Conservation (phyloP, 352 stramenopile species). For the Pythium myriotylum region DNA sequence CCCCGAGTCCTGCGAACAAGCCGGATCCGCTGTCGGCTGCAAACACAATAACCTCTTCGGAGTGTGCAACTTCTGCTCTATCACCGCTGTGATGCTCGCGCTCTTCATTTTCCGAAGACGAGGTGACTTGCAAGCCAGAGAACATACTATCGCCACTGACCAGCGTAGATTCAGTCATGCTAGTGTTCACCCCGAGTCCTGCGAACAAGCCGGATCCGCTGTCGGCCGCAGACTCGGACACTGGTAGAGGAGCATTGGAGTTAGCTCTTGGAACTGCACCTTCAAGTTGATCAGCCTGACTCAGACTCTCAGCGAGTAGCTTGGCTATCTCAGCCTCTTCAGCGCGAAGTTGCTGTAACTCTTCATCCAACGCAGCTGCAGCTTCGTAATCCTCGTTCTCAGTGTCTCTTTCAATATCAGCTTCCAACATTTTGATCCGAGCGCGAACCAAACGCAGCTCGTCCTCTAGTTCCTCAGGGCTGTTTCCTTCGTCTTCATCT, state of each 20-base stretch:
- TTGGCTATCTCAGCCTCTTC: conserved; percentile 50
- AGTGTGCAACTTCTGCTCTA: background rate
- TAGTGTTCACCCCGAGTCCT: conserved; percentile 13
- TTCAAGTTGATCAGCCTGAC: background rate
- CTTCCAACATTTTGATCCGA: conserved; percentile 57
- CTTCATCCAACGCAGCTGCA: conserved; percentile 60
- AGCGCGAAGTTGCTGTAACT: conserved; percentile 55
- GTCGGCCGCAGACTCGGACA: background rate
- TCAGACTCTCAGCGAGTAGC: conserved; percentile 36
- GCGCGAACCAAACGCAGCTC: conserved; percentile 48
- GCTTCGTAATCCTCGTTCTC: conserved; percentile 75
- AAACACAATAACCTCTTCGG: background rate
- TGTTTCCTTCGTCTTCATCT: conserved; percentile 25
- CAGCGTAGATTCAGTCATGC: background rate
- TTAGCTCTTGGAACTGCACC: background rate
- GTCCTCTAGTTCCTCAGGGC: conserved; percentile 27
- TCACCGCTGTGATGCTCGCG: background rate
- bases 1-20: conserved; percentile 13
- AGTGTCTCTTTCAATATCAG: conserved; percentile 68
- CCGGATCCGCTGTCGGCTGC: conserved; percentile 14
- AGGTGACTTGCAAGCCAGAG: conserved; percentile 19
- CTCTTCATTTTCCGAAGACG: background rate
- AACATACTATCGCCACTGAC: conserved; percentile 19
- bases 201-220: conserved; percentile 12
- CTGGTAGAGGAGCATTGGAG: background rate